Percentiles rank a stretch among this genome's conserved stretches.
These are phyloP conservation scores for Rugonectria rugulosa DNA, from an alignment of 2,329 filamentous ascomycete species.

Conservation along the genomic window DNA sequence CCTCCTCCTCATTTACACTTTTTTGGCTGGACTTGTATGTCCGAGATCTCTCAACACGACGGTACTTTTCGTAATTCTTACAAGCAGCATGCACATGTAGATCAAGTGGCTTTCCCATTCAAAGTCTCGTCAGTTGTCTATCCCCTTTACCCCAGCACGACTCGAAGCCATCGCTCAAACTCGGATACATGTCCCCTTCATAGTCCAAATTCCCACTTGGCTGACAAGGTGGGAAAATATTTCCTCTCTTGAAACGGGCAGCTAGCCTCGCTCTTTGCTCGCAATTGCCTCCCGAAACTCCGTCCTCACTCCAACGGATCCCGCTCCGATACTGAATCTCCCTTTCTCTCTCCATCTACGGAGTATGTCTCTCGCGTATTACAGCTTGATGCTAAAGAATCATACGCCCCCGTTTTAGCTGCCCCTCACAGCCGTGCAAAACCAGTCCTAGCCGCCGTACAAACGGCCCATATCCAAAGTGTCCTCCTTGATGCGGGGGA, in stretches of 20 bases:
- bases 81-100: too few species aligned
- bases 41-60: background rate
- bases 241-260: background rate
- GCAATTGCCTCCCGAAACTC: slow-evolving; percentile 10
- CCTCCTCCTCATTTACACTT: background rate
- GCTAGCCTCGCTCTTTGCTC: slow-evolving; percentile 18
- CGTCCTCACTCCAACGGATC: background rate
- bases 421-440: too few species aligned
- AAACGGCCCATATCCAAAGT: too few species aligned
- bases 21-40: slow-evolving; percentile 15
- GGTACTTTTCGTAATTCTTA: too few species aligned
- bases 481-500: too few species aligned
- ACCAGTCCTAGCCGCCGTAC: background rate
- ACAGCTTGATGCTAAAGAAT: too few species aligned
- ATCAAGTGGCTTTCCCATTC: background rate
- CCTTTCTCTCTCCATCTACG: background rate
- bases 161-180: background rate
- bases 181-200: slow-evolving; percentile 6
- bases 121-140: background rate
- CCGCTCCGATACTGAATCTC: too few species aligned
- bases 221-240: slow-evolving; percentile 12
- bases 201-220: slow-evolving; percentile 1
- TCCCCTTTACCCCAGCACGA: background rate
- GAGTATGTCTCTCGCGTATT: too few species aligned
- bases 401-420: too few species aligned